Evolutionary conservation across 139 green algal species (phyloP).

Genomic region (Micractinium conductrix): DNA sequence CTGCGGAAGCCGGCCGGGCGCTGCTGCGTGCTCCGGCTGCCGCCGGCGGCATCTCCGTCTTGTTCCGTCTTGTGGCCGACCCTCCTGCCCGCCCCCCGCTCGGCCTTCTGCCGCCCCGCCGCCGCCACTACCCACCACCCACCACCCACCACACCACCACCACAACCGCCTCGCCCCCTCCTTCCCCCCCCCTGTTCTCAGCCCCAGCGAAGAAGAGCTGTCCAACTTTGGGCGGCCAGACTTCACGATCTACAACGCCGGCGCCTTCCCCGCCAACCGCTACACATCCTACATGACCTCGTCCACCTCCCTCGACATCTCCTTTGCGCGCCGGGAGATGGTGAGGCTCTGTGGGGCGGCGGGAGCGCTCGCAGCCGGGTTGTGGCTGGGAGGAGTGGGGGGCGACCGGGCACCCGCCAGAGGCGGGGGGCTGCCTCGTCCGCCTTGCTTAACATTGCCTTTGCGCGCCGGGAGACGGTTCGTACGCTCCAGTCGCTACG

Average conservation of each 20-base stretch:
- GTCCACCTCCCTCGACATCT: constrained; percentile 86
- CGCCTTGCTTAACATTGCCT: too few species aligned
- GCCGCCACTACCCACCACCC: too few species aligned
- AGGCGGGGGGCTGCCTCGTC: too few species aligned
- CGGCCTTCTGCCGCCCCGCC: background rate
- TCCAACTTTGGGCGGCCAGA: constrained; percentile 85
- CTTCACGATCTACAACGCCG: constrained; percentile 94
- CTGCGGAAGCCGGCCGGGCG: too few species aligned
- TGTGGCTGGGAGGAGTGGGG: background rate
- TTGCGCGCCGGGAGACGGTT: too few species aligned
- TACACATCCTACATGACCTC: constrained; percentile 92
- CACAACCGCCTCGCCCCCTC: background rate
- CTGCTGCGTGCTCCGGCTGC: too few species aligned
- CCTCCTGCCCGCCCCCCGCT: too few species aligned
- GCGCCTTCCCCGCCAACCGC: constrained; percentile 85
- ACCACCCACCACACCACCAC: too few species aligned
- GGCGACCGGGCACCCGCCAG: background rate
- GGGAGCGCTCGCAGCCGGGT: too few species aligned
- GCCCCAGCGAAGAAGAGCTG: constrained; percentile 79
- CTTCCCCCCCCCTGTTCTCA: background rate
- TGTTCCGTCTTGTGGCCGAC: too few species aligned
- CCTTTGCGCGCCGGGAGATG: constrained; percentile 76
- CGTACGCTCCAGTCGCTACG: too few species aligned
- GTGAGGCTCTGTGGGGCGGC: background rate
- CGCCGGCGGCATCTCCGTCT: too few species aligned